These are phyloP conservation scores for Pythium dissotocum DNA, from an alignment of 352 stramenopile species.

Conservation along the genomic window DNA sequence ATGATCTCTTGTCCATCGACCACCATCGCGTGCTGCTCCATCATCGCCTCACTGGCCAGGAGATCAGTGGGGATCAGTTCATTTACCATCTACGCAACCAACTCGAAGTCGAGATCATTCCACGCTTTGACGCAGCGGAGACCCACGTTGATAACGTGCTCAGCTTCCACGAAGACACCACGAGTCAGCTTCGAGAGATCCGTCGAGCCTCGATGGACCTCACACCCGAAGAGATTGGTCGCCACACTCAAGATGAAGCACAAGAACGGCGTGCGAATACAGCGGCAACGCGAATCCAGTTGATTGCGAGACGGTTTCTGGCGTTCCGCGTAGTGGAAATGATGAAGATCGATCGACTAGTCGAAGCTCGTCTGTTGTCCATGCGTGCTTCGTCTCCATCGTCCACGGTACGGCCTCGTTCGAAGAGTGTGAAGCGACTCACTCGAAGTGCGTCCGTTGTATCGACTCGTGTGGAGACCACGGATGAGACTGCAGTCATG, in stretches of 20 bases:
- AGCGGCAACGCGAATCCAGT: conserved; percentile 43
- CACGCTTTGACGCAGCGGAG: conserved; percentile 29
- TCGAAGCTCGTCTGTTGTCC: conserved; percentile 44
- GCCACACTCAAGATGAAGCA: not conserved
- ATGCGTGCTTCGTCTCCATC: conserved; percentile 16
- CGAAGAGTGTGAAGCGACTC: not conserved
- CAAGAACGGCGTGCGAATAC: not conserved
- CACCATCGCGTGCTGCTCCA: conserved; percentile 46
- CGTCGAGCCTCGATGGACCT: conserved; percentile 37
- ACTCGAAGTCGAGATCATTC: conserved; percentile 48
- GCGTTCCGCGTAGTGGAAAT: conserved; percentile 38
- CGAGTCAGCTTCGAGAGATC: conserved; percentile 34
- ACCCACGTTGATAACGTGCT: conserved; percentile 38
- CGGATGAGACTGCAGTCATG: conserved; percentile 12
- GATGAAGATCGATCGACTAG: conserved; percentile 53
- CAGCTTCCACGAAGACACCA: conserved; percentile 36
- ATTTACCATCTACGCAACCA: conserved; percentile 31
- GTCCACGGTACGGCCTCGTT: not conserved
- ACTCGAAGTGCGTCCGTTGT: conserved; percentile 18
- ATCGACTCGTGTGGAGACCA: not conserved
- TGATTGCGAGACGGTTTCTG: conserved; percentile 46
- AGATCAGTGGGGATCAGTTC: conserved; percentile 30
- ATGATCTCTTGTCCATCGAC: conserved; percentile 17
- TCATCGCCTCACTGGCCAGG: conserved; percentile 27
- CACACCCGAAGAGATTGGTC: not conserved